Evolutionary conservation across 2,329 filamentous ascomycete species (phyloP), one percentile per base, ranked within the genome.

Genomic region (Coleophoma crateriformis): DNA sequence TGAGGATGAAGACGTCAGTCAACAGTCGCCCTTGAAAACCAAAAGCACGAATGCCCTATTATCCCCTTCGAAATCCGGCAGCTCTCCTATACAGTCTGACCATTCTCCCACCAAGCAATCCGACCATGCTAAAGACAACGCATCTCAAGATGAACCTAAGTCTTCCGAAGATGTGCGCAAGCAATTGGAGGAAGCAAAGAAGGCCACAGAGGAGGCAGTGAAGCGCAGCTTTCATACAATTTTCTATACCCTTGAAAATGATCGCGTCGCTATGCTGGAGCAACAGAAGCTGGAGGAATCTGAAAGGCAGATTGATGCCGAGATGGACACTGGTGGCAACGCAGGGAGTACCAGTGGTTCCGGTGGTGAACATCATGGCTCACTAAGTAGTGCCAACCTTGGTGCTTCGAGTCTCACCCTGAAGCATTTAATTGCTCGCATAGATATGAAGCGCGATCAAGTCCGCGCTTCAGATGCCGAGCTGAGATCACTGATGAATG

Each of bases 251-350:
- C 77, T 97, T 33, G 94, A 99, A 68, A 94, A 92, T 66, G 94
- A 99, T 65, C 82, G 89, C 49, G 90, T 92, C 61, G 94, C 94
- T 45, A 97, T 99, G 94, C 71, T 97, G 50, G 94, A 99, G 68
- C 94, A 99, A 69, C 90, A 97, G 68, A 90, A 92, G 67, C 78
- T 99, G 22, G 94, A 99, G 64, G 94, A 97, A 67, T 90, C 95
- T 1, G 94, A 99, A 67, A 87, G 95, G 65, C 90, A 95, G 66
- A 86, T 97, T 10, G 92, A 97, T 67, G 91, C 91, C 13, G 94
- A 99, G 70, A 94, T 96, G 77, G 90, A 91, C 50, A 79, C 84
- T 62, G 80, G 78, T 48, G 78, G 70, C 45, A 75, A 75, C 50
- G 70, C 70, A 47, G 78, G 69, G 49, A 73, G 71, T 52, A 73